phyloP scores from a whole-genome alignment of 768 basidiomycete genomes.

The Podaxis mareebaensis region DNA sequence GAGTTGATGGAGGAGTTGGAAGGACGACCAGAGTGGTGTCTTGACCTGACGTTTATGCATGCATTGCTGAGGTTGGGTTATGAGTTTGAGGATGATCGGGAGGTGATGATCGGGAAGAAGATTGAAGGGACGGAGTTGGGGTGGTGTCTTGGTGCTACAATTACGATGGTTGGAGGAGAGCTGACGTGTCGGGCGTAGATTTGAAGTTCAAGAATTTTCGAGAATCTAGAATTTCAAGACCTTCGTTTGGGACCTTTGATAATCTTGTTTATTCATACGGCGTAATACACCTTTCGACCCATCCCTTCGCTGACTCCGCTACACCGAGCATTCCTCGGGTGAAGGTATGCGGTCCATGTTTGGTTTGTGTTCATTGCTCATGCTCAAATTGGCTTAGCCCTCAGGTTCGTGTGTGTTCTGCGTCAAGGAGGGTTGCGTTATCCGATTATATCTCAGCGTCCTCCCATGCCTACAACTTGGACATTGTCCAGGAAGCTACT shows the following conservation, averaged over 20 bases:
- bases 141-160: conserved; percentile 87
- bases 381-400: too few relatives aligned
- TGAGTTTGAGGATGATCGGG: conserved; percentile 72
- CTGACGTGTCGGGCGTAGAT: conserved; percentile 49
- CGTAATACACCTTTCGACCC: background rate
- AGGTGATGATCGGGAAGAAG: conserved; percentile 83
- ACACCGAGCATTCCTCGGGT: too few relatives aligned
- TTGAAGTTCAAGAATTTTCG: background rate
- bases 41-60: conserved; percentile 96
- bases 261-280: background rate
- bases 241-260: background rate
- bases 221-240: conserved; percentile 5
- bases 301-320: too few relatives aligned
- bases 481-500: background rate
- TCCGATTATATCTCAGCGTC: too few relatives aligned
- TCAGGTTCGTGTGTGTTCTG: too few relatives aligned
- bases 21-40: conserved; percentile 90
- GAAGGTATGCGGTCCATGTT: too few relatives aligned
- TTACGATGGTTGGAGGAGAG: conserved; percentile 68
- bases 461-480: background rate
- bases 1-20: conserved; percentile 61
- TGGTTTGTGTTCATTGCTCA: too few relatives aligned
- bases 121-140: conserved; percentile 89
- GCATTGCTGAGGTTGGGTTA: conserved; percentile 85
- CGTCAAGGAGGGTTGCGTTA: too few relatives aligned